Percentiles rank a stretch among this genome's conserved stretches.
phyloP scores from a whole-genome alignment of 139 green algal genomes.

The Chloropicon primus region DNA sequence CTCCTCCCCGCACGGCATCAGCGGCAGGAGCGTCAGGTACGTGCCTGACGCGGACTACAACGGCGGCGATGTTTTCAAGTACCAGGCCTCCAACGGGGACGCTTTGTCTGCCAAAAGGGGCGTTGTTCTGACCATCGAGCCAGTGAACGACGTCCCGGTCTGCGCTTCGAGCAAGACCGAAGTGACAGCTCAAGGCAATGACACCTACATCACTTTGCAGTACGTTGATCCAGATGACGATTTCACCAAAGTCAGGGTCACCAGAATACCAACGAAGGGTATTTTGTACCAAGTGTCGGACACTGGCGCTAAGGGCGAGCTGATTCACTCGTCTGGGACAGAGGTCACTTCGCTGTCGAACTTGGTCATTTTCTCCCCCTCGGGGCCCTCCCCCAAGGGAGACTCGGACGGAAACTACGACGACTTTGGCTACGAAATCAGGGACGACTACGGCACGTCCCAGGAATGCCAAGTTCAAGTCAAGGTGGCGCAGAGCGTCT shows the following conservation, averaged over 20 bases:
- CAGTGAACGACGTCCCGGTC: constrained; percentile 7
- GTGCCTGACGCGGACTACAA: constrained; percentile 1
- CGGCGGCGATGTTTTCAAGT: constrained; percentile 18
- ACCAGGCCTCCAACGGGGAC: constrained; percentile 13
- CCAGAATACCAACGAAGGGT: not conserved
- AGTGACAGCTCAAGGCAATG: not conserved
- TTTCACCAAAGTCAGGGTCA: not conserved
- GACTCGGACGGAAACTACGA: not conserved
- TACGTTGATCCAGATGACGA: not conserved
- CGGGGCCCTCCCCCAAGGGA: not conserved
- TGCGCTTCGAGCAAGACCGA: not conserved
- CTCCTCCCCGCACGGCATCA: constrained; percentile 1
- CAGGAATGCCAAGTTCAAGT: not conserved
- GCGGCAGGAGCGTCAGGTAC: constrained; percentile 7
- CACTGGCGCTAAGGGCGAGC: not conserved
- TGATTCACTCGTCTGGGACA: not conserved
- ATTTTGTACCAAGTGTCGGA: not conserved
- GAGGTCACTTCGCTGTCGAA: not conserved
- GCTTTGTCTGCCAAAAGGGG: constrained; percentile 14
- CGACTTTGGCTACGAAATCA: not conserved
- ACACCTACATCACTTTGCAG: not conserved
- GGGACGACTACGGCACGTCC: not conserved
- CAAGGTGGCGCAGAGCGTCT: not conserved
- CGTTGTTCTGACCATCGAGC: constrained; percentile 8
- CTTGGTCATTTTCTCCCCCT: not conserved